A percentile compares a stretch with the other conserved stretches of the same genome.
These are phyloP conservation scores for Mycena leptocephala DNA, from an alignment of 768 basidiomycete species.

Conservation along the genomic window DNA sequence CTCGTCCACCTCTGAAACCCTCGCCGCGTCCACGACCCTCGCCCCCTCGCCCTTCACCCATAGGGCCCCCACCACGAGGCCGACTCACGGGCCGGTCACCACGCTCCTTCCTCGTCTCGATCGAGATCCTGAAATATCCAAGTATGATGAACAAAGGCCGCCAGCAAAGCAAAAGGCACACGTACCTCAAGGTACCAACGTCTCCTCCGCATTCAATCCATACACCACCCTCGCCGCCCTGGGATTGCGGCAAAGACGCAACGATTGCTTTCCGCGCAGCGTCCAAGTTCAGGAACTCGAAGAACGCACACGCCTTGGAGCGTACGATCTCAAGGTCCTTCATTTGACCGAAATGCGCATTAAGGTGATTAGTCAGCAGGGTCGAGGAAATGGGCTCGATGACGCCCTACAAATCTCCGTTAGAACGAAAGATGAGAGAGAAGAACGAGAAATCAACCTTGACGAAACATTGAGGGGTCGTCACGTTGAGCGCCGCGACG, in stretches of 20 bases:
- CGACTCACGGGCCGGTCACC: conserved; percentile 81
- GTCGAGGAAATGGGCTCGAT: conserved; percentile 73
- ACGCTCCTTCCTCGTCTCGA: conserved; percentile 95
- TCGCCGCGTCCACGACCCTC: conserved; percentile 54
- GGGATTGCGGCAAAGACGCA: conserved; percentile 72
- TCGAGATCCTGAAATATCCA: conserved; percentile 66
- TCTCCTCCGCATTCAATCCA: conserved; percentile 76
- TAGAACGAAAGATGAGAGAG: conserved; percentile 4
- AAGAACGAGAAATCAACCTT: conserved; percentile 69
- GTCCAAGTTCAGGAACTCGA: conserved; percentile 88
- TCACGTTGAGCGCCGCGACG: conserved; percentile 74
- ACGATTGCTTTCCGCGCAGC: conserved; percentile 90
- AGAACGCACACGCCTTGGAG: conserved; percentile 92
- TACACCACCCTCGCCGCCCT: conserved; percentile 94
- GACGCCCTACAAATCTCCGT: conserved; percentile 69
- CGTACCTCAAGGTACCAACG: conserved; percentile 50
- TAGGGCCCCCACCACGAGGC: conserved; percentile 75
- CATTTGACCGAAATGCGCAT: conserved; percentile 82
- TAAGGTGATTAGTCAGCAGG: conserved; percentile 67
- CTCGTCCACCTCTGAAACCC: conserved; percentile 40
- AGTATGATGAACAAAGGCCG: conserved; percentile 36
- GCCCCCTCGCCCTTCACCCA: conserved; percentile 67
- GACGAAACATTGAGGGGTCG: conserved; percentile 90
- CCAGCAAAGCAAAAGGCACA: neutral
- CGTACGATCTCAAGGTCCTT: conserved; percentile 94